A percentile compares a stretch with the other conserved stretches of the same genome.
phyloP scores from a whole-genome alignment of 306 rosid genomes.

The Abrus pulchellus region DNA sequence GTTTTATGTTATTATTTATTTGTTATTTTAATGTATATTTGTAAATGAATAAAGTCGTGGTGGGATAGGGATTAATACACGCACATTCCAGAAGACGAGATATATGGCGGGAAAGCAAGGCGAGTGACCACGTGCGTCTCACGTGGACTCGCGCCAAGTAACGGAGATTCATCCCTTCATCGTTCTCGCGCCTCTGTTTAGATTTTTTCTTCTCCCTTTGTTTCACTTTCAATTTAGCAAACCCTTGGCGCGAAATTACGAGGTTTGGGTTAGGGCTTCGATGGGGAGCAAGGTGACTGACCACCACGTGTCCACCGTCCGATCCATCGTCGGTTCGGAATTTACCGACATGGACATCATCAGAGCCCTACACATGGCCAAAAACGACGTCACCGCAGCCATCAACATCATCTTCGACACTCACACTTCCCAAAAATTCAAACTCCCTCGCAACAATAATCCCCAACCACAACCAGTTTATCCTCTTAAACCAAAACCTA shows the following conservation, averaged over 20 bases:
- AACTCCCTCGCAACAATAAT: conserved; percentile 39
- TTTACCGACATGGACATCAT: conserved; percentile 87
- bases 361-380: conserved; percentile 93
- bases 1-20: no score
- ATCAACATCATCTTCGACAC: conserved; percentile 83
- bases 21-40: no score
- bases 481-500: conserved; percentile 49
- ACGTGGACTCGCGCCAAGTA: conserved; percentile 46
- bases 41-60: no score
- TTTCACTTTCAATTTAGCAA: not conserved
- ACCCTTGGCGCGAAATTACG: not conserved
- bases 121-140: conserved; percentile 27
- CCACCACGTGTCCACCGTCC: conserved; percentile 74
- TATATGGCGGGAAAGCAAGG: conserved; percentile 58
- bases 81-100: no score
- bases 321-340: conserved; percentile 77
- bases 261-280: conserved; percentile 58
- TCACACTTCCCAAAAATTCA: conserved; percentile 53
- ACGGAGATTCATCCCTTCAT: not conserved
- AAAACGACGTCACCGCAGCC: conserved; percentile 90
- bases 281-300: conserved; percentile 84
- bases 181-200: conserved; percentile 28
- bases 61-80: no score
- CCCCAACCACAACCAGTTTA: conserved; percentile 40
- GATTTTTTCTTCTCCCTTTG: not conserved